Base-by-base conservation (phyloP, 2,329 filamentous ascomycete species). In the Peltaster fructicola region DNA sequence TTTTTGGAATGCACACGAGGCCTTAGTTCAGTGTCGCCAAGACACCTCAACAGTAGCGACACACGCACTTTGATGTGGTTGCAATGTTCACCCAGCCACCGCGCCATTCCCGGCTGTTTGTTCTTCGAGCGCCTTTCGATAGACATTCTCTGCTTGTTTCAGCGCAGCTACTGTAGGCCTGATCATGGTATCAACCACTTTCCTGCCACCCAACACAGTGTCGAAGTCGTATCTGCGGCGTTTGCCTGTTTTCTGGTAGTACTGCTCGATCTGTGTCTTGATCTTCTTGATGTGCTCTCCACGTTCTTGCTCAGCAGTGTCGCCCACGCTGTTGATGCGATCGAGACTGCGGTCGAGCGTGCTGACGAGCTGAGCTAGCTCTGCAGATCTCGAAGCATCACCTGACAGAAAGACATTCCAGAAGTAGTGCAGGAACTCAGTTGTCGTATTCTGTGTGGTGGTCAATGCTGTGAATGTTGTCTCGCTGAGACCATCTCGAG, bases 401-500 rank as follows among this genome's bases (percentile, higher is more conserved):
- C 84, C 85, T 0, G 84, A 93, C 14, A 91, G 63, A 44, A 91
- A 98, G 0, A 84, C 72, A 16, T 69, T 66, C 85, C 85, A 98
- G 56, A 98, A 98, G 49, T 95, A 90, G 40, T 85, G 79, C n/a
- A 98, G 58, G 43, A 95, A 98, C 45, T 98, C 88, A 17, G 79
- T 75, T 0, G 81, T 90, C 0, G 88, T 98, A 26, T 84, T 84
- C 47, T 95, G 82, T 0, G 85, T 92, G 27, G 77, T 61, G 8
- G 58, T 61, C n/a, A 78, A 44, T 10, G 64, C 64, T 36, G 76
- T 70, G 35, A 69, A 71, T 2, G 70, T 54, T 3, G 49, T 26
- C 27, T 51, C 44, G 8, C 47, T 48, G 1, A 62, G 45, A 10
- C 48, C 50, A 12, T 36, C 30, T n/a, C 43, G 25, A 7, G 41